Base-by-base conservation (phyloP, 1,139 yeast species). In the Candida neerlandica region DNA sequence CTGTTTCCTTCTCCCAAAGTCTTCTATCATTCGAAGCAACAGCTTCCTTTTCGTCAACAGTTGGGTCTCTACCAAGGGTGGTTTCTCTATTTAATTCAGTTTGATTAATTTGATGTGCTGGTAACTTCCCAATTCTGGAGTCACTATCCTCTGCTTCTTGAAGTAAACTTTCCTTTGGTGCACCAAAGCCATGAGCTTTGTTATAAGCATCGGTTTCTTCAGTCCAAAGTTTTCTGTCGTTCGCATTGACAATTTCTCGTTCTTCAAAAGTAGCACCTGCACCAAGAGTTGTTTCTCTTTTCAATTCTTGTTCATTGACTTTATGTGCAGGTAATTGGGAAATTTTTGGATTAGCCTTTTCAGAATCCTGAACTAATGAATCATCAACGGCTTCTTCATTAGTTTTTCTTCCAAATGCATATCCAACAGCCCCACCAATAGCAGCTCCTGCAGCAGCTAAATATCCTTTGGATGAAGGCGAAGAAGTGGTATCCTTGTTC, bases 351-450 rank as follows among this genome's bases (percentile, higher is more conserved):
- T 59, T 58, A 19, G 49, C 41, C 15, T 58, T 62, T 47, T 64
- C 70, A 18, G 71, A 72, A 43, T 63, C 63, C 35, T 66, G 70
- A 43, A 69, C 58, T 54, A 69, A 60, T n/a, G 70, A 62, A 42
- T 65, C 59, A 5, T 45, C 43, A 10, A 40, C 47, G 23, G 19
- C 40, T 43, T 15, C 15, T 11, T 34, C 27, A 21, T 27, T 34
- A 15, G 43, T 51, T 4, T 51, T 46, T 21, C 57, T 54, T 7
- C 56, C 53, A 27, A 57, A 53, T 6, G 54, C 54, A 18, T 54
- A 45, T 15, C 44, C 44, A 40, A 43, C 41, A 16, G 45, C 46
- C 32, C 48, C 57, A 33, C 56, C 55, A 41, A 45, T 34, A 14
- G 53, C 56, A 23, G 56, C 55, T 18, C 52, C 45, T 6, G 45